Conservation (phyloP, 108 stramenopile species). For the Nitzschia putrida region DNA sequence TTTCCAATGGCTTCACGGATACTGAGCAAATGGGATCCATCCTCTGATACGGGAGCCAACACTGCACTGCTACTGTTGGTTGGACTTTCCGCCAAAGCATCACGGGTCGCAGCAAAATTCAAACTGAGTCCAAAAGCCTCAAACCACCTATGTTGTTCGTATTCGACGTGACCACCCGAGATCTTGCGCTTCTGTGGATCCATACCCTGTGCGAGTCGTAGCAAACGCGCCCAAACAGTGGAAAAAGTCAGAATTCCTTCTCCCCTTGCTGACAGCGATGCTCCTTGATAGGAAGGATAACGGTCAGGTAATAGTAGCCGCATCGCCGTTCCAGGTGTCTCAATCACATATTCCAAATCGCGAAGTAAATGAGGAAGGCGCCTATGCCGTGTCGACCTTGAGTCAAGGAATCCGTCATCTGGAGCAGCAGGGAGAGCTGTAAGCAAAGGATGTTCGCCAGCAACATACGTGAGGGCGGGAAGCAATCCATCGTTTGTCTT, state of each 20-base stretch:
- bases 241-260: conserved; percentile 70
- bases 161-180: conserved; percentile 86
- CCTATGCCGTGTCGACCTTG: conserved; percentile 80
- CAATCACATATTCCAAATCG: conserved; percentile 89
- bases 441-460: conserved; percentile 75
- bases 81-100: conserved; percentile 80
- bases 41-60: conserved; percentile 35
- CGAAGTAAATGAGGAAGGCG: conserved; percentile 82
- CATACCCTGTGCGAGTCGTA: conserved; percentile 84
- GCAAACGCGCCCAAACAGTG: conserved; percentile 68
- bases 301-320: conserved; percentile 58
- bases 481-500: conserved; percentile 40
- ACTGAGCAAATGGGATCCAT: conserved; percentile 46
- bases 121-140: conserved; percentile 82
- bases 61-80: conserved; percentile 48
- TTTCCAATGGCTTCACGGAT: conserved; percentile 73
- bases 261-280: conserved; percentile 45
- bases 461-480: conserved; percentile 67
- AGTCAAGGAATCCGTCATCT: conserved; percentile 88
- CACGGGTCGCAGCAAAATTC: conserved; percentile 79
- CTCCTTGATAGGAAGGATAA: conserved; percentile 44
- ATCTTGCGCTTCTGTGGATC: conserved; percentile 87
- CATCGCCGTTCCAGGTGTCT: conserved; percentile 84
- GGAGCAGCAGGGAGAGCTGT: conserved; percentile 77
- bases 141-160: conserved; percentile 82